phyloP scores from a whole-genome alignment of 768 basidiomycete genomes.

The Cubamyces lactineus region DNA sequence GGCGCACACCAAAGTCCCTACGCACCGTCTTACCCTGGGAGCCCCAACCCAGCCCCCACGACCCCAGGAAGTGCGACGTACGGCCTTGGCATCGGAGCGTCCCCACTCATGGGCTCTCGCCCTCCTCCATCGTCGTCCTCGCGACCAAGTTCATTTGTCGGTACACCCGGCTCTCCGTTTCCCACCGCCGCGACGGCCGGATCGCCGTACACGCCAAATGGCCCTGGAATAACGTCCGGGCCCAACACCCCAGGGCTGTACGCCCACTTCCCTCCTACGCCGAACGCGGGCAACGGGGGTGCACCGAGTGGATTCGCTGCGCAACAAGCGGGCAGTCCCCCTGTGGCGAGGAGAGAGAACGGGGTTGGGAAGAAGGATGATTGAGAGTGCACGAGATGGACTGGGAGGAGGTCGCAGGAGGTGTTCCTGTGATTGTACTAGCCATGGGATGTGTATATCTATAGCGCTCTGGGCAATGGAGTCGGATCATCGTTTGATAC shows the following conservation, averaged over 20 bases:
- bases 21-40: constrained; percentile 9
- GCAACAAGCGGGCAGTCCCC: constrained; percentile 25
- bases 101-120: constrained; percentile 18
- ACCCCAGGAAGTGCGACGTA: constrained; percentile 14
- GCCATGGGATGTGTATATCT: constrained; percentile 9
- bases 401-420: not conserved
- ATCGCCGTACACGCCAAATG: constrained; percentile 25
- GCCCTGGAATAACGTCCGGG: constrained; percentile 21
- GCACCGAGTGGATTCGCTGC: constrained; percentile 24
- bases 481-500: not conserved
- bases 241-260: constrained; percentile 29
- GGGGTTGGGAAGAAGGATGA: constrained; percentile 36
- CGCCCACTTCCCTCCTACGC: constrained; percentile 42
- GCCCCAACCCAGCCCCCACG: constrained; percentile 16
- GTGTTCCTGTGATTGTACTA: not conserved
- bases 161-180: constrained; percentile 20
- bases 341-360: constrained; percentile 20
- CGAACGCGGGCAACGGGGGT: constrained; percentile 32
- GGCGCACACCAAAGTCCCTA: constrained; percentile 13
- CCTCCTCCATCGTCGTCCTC: constrained; percentile 16
- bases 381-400: constrained; percentile 10
- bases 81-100: constrained; percentile 18
- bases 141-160: constrained; percentile 7
- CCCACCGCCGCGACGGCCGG: constrained; percentile 34
- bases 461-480: constrained; percentile 9